A percentile compares a stretch with the other conserved stretches of the same genome.
Evolutionary conservation across 177 flowering plant genomes (phyloP).

Genomic region (Vitis hybrid): DNA sequence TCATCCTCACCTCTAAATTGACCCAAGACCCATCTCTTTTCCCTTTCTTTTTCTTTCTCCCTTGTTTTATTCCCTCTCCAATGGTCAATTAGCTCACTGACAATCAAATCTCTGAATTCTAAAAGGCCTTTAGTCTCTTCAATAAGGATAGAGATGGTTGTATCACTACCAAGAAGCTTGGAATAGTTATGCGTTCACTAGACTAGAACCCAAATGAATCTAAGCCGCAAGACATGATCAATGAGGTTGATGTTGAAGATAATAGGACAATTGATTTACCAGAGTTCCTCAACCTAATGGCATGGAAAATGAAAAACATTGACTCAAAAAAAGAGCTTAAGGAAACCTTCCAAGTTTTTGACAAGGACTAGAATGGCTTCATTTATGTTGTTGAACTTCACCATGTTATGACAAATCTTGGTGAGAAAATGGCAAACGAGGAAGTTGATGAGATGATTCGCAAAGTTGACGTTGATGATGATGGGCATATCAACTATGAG

Average conservation of each 20-base stretch:
- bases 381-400: constrained; percentile 63
- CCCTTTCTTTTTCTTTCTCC: too few relatives aligned
- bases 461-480: constrained; percentile 60
- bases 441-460: constrained; percentile 67
- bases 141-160: constrained; percentile 22
- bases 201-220: constrained; percentile 63
- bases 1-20: too few relatives aligned
- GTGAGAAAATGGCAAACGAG: constrained; percentile 58
- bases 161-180: constrained; percentile 62
- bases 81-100: too few relatives aligned
- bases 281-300: constrained; percentile 58
- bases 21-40: too few relatives aligned
- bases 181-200: constrained; percentile 52
- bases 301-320: constrained; percentile 59
- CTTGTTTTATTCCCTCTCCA: too few relatives aligned
- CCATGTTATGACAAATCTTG: constrained; percentile 62
- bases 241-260: constrained; percentile 63
- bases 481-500: constrained; percentile 64
- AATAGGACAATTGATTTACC: constrained; percentile 58
- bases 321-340: constrained; percentile 60
- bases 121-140: too few relatives aligned
- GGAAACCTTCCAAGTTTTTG: constrained; percentile 59
- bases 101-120: too few relatives aligned
- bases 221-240: constrained; percentile 62
- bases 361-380: constrained; percentile 62